Percentiles rank a stretch among this genome's conserved stretches.
Conservation (phyloP, 345 rosid genomes). For the Gossypium mustelinum region DNA sequence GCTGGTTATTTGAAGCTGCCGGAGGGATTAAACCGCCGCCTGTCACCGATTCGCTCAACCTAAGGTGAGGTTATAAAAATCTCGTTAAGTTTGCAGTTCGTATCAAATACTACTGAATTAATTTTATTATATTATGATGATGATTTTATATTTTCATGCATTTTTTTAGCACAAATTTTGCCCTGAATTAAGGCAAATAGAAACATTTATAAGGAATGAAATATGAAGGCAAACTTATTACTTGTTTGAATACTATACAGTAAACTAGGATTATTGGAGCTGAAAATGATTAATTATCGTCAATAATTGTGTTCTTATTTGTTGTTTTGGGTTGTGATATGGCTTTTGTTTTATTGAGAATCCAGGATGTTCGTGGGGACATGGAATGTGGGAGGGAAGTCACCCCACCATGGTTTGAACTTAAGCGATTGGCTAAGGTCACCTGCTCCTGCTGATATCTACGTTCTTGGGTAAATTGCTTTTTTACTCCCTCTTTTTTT, state of each 20-base stretch:
- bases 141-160: too few relatives aligned
- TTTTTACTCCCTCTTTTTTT: neutral
- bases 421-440: constrained; percentile 60
- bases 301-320: neutral
- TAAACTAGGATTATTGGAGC: neutral
- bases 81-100: neutral
- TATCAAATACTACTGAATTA: too few relatives aligned
- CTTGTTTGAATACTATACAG: neutral
- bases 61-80: constrained; percentile 40
- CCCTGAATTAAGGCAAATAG: too few relatives aligned
- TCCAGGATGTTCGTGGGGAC: constrained; percentile 85
- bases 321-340: neutral
- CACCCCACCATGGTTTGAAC: constrained; percentile 63
- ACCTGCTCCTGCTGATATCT: constrained; percentile 60
- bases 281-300: neutral
- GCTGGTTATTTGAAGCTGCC: constrained; percentile 42
- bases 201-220: neutral
- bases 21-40: constrained; percentile 26
- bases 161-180: too few relatives aligned
- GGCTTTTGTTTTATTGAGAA: constrained; percentile 4
- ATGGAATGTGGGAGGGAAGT: constrained; percentile 90
- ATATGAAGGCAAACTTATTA: neutral
- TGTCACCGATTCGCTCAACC: constrained; percentile 36
- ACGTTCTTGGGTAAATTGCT: constrained; percentile 71
- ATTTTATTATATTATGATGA: too few relatives aligned